Evolutionary conservation across 2,329 filamentous ascomycete species (phyloP), one percentile per base, ranked within the genome.

Genomic region (Colletotrichum limetticola): DNA sequence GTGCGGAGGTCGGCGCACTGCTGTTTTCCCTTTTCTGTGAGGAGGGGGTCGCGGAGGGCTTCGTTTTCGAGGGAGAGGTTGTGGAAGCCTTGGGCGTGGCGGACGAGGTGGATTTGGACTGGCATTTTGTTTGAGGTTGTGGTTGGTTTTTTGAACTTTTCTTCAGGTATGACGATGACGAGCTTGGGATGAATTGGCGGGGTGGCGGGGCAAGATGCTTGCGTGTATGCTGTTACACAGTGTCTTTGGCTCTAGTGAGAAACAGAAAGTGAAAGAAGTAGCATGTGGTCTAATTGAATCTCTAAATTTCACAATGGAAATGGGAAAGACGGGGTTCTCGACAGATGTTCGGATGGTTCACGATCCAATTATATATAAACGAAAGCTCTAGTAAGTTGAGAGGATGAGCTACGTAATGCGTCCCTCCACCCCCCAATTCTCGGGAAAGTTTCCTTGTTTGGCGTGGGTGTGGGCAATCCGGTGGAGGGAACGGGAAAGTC

Each of bases 31-130:
- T 92, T 86, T 0, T 89, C 86, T 1, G 95, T 98, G 66, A 98
- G 89, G 72, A 90, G 85, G 1, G 95, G 95, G 79, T 98, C 95
- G n/a, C 81, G 91, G 53, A 97, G 85, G 74, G 84, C 79, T 80
- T 95, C 92, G 83, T 95, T 94, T 74, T 88, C 92, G 30, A 85
- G 78, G 75, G 79, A 86, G 79, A 97, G 89, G 82, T 98, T 98
- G 88, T 98, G 95, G 80, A 90, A 91, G 83, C 94, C 95, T 84
- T 94, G 87, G 14, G 92, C 93, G 81, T 95, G 93, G 82, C 93
- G 92, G 78, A 95, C 89, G 76, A 93, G 86, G 81, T 93, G 90
- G 76, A 94, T 85, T 56, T 86, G 89, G 30, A 87, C 85, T 2
- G 85, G 80, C 87, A 90, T 89, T 65, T 53, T 79, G 14, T 42